Evolutionary conservation across 495 filamentous ascomycete genomes (phyloP), one percentile per base, ranked within the genome.

Genomic region (Aspergillus ostianus): DNA sequence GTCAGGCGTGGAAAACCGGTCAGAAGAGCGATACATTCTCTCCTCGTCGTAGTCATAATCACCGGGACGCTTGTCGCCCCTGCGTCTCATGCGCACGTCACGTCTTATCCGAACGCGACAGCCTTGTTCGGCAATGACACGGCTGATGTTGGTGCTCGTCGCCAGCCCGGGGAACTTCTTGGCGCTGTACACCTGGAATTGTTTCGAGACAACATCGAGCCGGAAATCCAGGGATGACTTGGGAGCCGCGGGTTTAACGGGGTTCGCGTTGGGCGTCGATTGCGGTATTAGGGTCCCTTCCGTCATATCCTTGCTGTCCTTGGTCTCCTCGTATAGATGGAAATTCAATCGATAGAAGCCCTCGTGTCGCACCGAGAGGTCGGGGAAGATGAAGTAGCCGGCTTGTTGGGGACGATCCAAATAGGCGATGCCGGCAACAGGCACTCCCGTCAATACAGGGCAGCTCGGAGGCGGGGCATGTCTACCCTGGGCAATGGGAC

Each of bases 101-200:
- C 94, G 90, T 60, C 94, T 85, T 67, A 98, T 98, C 26, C 94
- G 89, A 47, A 98, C 94, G 59, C 95, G 92, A 71, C 94, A 98
- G 46, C 94, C 94, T 73, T 98, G 94, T 71, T 98, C 94, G 9
- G 94, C 93, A 57, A 98, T 92, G 45, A 90, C 87, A 48, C 92
- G 87, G 67, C 93, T 97, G 41, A 98, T 79, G 6, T 82, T 77
- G 0, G 94, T 98, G 73, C 92, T 97, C 73, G 94, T 93, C 2
- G 91, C 87, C 64, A 98, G 77, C 12, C 94, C 94, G 44, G 94
- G 94, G 78, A 98, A 98, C 78, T 97, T 98, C 85, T 98, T 98
- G 23, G 94, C 94, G 65, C 92, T 97, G 78, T 87, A 98, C 10
- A 98, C 95, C 6, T 81, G 85, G 70, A 98, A 98, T 2, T 90